A percentile compares a stretch with the other conserved stretches of the same genome.
These are phyloP conservation scores for Selaginella moellendorffii DNA, from an alignment of 75 land plant genomes.

Conservation along the genomic window DNA sequence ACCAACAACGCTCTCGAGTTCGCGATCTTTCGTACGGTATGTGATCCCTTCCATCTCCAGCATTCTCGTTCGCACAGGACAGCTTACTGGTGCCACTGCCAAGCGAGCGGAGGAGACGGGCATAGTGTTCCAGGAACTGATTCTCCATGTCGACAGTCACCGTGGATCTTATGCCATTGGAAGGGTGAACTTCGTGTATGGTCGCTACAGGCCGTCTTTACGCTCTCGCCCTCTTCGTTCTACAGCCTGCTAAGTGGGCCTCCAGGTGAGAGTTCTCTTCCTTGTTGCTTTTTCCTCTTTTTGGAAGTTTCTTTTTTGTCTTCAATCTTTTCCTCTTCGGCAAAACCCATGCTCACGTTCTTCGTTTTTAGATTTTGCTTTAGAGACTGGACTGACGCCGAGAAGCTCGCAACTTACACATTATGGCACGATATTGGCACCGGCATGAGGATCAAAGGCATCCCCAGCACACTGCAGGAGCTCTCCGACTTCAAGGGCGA, in stretches of 20 bases:
- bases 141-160: slow-evolving; percentile 15
- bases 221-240: slow-evolving; percentile 9
- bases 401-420: slow-evolving; percentile 6
- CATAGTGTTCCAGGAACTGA: slow-evolving; percentile 11
- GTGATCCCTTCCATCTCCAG: slow-evolving; percentile 26
- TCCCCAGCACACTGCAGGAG: slow-evolving; percentile 13
- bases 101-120: slow-evolving; percentile 25
- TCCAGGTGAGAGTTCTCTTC: neutral
- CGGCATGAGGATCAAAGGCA: slow-evolving; percentile 19
- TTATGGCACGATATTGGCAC: slow-evolving; percentile 19
- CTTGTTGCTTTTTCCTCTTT: no score
- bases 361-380: slow-evolving; percentile 14
- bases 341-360: no score
- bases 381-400: slow-evolving; percentile 13
- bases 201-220: slow-evolving; percentile 13
- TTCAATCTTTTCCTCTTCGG: no score
- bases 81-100: no score
- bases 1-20: slow-evolving; percentile 12
- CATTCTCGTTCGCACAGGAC: slow-evolving; percentile 3
- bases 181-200: slow-evolving; percentile 24
- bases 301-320: no score
- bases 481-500: neutral
- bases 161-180: slow-evolving; percentile 16
- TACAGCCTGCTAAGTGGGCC: slow-evolving; percentile 14
- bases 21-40: slow-evolving; percentile 16